Evolutionary conservation across 108 stramenopile species (phyloP), one percentile per base, ranked within the genome.

Genomic region (Nitzschia sp.): DNA sequence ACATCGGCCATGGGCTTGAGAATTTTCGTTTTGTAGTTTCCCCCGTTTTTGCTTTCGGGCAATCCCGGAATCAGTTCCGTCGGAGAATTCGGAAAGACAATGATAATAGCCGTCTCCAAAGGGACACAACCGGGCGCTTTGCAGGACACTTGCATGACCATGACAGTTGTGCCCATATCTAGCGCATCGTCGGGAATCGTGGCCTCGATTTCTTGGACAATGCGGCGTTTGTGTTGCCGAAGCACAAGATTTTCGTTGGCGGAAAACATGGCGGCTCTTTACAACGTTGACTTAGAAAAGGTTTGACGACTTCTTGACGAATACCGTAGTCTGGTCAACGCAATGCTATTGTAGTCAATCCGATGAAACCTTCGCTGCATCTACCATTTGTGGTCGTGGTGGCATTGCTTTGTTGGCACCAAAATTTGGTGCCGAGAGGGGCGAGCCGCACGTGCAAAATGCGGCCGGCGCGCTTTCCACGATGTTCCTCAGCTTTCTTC

Each of bases 61-160:
- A 79, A 53, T n/a, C 69, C 72, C 4, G 71, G 72, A 21, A 78
- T 18, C 5, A 70, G 45, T 53, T 71, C 72, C 17, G 35, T 59
- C 1, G 2, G 11, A 9, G 72, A 66, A 34, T 68, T 81, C 2
- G 94, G 91, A 85, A 95, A 95, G 11, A 95, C 86, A 46, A 95
- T 78, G 15, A 86, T 77, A 59, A 95, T 85, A 26, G 80, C 86
- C 0, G 95, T 95, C 68, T 95, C 95, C 36, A 95, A 42, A 29
- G 95, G 95, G 1, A 93, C 95, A 70, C 95, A 95, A 35, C 91
- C 90, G 2, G 89, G 90, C 25, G 83, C 81, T 46, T 79, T 75
- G 70, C 95, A 95, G 1, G 84, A 72, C 9, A 92, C 89, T 79
- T 95, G 85, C 95, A 95, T 95, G 30, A 85, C 91, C 92, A 95